Percentiles rank a stretch among this genome's conserved stretches.
phyloP scores from a whole-genome alignment of 2,329 filamentous ascomycete genomes.

The Gyromitra esculenta region DNA sequence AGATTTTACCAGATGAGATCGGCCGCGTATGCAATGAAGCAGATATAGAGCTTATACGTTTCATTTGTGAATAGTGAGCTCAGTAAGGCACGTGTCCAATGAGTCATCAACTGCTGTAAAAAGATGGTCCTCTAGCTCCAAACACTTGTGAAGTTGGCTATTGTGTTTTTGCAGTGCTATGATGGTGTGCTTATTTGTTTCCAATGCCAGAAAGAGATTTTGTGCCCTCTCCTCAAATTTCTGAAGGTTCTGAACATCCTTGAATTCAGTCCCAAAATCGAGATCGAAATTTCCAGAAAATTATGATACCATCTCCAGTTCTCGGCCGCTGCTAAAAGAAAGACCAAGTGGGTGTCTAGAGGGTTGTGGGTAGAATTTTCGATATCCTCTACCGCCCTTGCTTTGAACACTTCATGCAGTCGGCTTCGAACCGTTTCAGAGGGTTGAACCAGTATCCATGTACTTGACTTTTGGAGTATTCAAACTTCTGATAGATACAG shows the following conservation, averaged over 20 bases:
- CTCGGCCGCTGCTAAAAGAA: conserved; percentile 46
- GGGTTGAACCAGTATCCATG: conserved; percentile 47
- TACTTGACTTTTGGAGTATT: conserved; percentile 37
- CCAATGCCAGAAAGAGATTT: conserved; percentile 28
- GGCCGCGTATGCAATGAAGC: conserved; percentile 42
- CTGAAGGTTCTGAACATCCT: conserved; percentile 45
- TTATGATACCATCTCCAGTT: conserved; percentile 52
- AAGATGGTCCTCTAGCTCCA: conserved; percentile 34
- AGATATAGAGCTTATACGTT: conserved; percentile 42
- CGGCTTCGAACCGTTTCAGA: conserved; percentile 30
- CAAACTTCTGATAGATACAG: conserved; percentile 47
- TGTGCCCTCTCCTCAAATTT: conserved; percentile 46
- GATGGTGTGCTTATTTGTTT: conserved; percentile 40
- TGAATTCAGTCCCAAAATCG: conserved; percentile 43
- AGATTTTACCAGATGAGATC: conserved; percentile 39
- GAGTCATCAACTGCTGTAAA: conserved; percentile 38
- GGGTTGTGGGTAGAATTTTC: conserved; percentile 37
- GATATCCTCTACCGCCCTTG: conserved; percentile 32
- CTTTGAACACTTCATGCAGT: conserved; percentile 40
- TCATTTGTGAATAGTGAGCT: conserved; percentile 40
- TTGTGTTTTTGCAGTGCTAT: conserved; percentile 43
- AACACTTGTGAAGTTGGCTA: conserved; percentile 26
- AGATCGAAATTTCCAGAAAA: conserved; percentile 10
- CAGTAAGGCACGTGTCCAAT: conserved; percentile 34
- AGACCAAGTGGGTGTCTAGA: conserved; percentile 42